Percentiles rank a stretch among this genome's conserved stretches.
Evolutionary conservation across 2,329 filamentous ascomycete genomes (phyloP).

Genomic region (Fusarium sublunatum): DNA sequence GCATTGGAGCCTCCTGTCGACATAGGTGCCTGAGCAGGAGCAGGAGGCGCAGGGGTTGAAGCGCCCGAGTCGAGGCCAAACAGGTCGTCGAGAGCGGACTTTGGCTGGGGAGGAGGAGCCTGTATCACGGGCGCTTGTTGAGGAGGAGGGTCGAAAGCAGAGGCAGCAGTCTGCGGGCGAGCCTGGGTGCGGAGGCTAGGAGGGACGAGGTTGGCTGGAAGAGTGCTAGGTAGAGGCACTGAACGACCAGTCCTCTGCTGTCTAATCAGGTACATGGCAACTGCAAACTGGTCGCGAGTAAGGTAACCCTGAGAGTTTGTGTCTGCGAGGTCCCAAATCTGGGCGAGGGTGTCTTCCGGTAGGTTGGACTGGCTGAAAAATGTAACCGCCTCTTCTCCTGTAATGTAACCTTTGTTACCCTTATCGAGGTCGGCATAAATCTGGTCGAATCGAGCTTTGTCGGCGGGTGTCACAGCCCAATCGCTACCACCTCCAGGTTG

Average conservation of each 20-base stretch:
- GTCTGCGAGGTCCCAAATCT: conserved; percentile 97
- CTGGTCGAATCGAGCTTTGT: conserved; percentile 88
- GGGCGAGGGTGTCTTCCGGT: conserved; percentile 86
- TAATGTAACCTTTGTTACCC: conserved; percentile 82
- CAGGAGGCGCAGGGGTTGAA: conserved; percentile 60
- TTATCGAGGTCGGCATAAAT: conserved; percentile 89
- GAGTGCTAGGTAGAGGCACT: conserved; percentile 74
- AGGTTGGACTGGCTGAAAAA: conserved; percentile 95
- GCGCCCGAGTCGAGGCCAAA: conserved; percentile 85
- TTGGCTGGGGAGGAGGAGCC: conserved; percentile 62
- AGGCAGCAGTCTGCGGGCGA: conserved; percentile 62
- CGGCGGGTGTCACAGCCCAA: conserved; percentile 84
- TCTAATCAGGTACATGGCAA: conserved; percentile 96
- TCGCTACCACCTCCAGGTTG: conserved; percentile 62
- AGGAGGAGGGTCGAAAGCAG: conserved; percentile 64
- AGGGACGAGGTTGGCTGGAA: conserved; percentile 85
- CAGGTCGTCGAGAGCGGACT: conserved; percentile 90
- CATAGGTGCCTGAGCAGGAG: conserved; percentile 70
- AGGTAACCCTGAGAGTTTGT: conserved; percentile 90
- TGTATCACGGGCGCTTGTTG: conserved; percentile 48
- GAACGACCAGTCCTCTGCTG: conserved; percentile 81
- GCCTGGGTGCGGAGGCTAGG: conserved; percentile 80
- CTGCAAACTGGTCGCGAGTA: conserved; percentile 90
- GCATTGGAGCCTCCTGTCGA: conserved; percentile 79
- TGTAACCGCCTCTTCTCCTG: conserved; percentile 90